Conservation (phyloP, 371 early-diverging fungal genomes). For the Syncephalis fuscata region DNA sequence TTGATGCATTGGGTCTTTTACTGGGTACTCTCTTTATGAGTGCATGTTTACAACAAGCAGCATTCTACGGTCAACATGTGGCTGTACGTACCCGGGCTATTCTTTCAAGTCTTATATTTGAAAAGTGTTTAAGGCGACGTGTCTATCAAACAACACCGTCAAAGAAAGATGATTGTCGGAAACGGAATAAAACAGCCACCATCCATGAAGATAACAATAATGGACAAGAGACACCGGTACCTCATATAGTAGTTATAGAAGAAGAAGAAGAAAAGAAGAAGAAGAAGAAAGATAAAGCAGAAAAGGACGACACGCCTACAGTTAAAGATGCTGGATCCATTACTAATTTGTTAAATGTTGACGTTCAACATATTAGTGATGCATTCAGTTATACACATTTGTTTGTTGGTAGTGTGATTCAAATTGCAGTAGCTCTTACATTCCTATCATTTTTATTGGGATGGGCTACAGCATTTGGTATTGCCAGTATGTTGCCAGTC, state of each 20-base stretch:
- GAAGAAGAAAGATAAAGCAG: slow-evolving; percentile 13
- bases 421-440: slow-evolving; percentile 21
- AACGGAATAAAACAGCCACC: not conserved
- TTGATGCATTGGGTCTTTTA: slow-evolving; percentile 34
- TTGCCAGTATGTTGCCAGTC: slow-evolving; percentile 20
- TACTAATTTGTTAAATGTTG: slow-evolving; percentile 65
- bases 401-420: slow-evolving; percentile 29
- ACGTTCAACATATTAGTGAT: slow-evolving; percentile 34
- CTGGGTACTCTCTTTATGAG: slow-evolving; percentile 1
- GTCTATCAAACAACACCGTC: not conserved
- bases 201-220: no score
- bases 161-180: not conserved
- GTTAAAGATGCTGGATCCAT: slow-evolving; percentile 46
- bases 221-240: no score
- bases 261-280: no score
- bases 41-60: slow-evolving; percentile 6
- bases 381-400: slow-evolving; percentile 23
- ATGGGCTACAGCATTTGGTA: slow-evolving; percentile 23
- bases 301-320: slow-evolving; percentile 9
- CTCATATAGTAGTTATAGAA: no score
- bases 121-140: not conserved
- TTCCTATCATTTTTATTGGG: slow-evolving; percentile 33
- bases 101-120: not conserved
- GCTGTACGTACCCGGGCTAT: slow-evolving; percentile 1
- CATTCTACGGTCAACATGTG: slow-evolving; percentile 4